Evolutionary conservation across 2,329 filamentous ascomycete genomes (phyloP), one percentile per base, ranked within the genome.

Genomic region (Hypoxylon sp.): DNA sequence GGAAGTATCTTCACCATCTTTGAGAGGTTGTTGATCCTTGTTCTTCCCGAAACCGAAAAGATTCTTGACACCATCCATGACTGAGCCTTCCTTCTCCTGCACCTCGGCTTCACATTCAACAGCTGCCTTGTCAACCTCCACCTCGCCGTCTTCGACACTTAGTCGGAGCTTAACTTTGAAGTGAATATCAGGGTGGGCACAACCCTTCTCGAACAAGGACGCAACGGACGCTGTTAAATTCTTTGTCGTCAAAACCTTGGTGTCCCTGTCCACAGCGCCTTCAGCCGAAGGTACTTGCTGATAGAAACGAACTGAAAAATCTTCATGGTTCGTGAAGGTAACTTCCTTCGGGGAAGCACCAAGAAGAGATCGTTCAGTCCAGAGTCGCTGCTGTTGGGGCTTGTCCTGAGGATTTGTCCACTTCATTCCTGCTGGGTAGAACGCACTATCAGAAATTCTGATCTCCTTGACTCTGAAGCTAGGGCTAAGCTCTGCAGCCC

Each of bases 381-480:
- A 98, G 22, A 99, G 84, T 76, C 91, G 91, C 81, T 97, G 93
- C 72, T 90, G 88, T 74, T 90, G 87, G 53, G 87, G 82, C 81
- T 95, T 92, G 40, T 87, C 85, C 67, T 91, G 88, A 61, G 87
- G 84, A 64, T 82, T 83, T 36, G 82, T 87, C 87, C 93, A 97
- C 77, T 90, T 91, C 73, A 97, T 86, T 60, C 89, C 89, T 26
- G 91, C 86, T 1, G 89, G 83, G 76, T 96, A 97, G 44, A 85
- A 84, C 42, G 92, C 87, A 20, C 86, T 88, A 73, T 99, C 96
- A n/a, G 83, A 85, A 53, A 92, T 88, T 63, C 92, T 87, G 70
- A 99, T 99, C 76, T 98, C 96, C 85, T 98, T 99, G 76, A 99
- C 96, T 66, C 93, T 91, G 88, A 99, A 99, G 77, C 92, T 95